Evolutionary conservation across 2,329 filamentous ascomycete species (phyloP), one percentile per base, ranked within the genome.

Genomic region (Zarea fungicola): DNA sequence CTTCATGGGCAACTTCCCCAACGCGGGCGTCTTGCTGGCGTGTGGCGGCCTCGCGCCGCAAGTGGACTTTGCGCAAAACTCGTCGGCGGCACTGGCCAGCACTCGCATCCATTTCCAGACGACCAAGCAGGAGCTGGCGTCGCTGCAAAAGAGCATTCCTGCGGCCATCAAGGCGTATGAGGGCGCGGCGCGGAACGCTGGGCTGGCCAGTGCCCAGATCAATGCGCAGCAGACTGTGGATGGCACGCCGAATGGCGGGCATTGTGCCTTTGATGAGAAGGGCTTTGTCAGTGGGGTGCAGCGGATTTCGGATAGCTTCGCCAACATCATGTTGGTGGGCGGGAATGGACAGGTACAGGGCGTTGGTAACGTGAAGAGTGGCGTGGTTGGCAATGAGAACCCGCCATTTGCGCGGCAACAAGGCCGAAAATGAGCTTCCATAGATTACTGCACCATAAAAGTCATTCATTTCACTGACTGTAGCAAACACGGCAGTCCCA

Each of bases 21-120:
- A 72, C 46, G 67, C 64, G 18, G 78, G 77, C 3, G 74, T 81
- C 0, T 63, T 80, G 39, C 65, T 82, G 13, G 78, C 78, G 59
- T 82, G 78, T 58, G 78, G 77, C 40, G 78, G 61, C 2, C 59
- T 81, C 52, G 56, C 64, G 18, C 78, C 78, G 1, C 77, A 81
- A 55, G 77, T 81, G 25, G 55, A 62, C 25, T 73, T 80, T 13
- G 64, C 68, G 14, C 63, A 74, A 50, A 63, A 66, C 4, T 57
- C 58, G 3, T 60, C 62, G 0, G 68, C 65, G 0, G 68, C 76
- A 23, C 60, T 74, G 47, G 58, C 64, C 2, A 69, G 63, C 43
- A 77, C 76, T 22, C 68, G 69, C 46, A 73, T 82, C 18, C 78
- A 82, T 59, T 81, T 73, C 61, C 78, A 82, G 63, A 75, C 69